These are phyloP conservation scores for Fabrea salina DNA, from an alignment of 169 alveolate species.

Conservation along the genomic window DNA sequence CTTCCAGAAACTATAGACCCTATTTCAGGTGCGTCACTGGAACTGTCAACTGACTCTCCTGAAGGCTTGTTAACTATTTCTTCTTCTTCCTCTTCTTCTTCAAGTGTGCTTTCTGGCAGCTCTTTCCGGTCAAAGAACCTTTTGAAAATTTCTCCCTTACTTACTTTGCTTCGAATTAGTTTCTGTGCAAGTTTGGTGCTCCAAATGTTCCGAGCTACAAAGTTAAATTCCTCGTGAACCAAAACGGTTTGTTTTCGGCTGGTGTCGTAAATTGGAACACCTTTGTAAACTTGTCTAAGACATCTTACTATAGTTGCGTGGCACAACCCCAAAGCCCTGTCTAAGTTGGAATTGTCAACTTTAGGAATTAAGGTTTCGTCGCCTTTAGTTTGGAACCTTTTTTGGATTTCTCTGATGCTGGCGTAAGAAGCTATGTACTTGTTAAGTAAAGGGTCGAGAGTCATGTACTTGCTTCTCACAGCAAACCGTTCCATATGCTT, in stretches of 20 bases:
- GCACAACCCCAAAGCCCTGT: constrained; percentile 60
- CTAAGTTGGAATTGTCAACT: constrained; percentile 67
- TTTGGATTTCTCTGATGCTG: constrained; percentile 63
- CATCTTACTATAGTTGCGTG: constrained; percentile 63
- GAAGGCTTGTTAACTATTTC: neutral
- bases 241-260: constrained; percentile 49
- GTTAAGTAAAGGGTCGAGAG: constrained; percentile 67
- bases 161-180: constrained; percentile 54
- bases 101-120: neutral
- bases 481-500: constrained; percentile 79
- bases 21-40: constrained; percentile 12
- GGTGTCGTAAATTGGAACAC: constrained; percentile 31
- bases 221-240: constrained; percentile 54
- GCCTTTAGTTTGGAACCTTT: constrained; percentile 61
- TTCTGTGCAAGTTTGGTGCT: constrained; percentile 48
- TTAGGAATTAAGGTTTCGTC: constrained; percentile 68
- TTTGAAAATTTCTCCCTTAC: constrained; percentile 55
- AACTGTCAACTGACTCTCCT: neutral
- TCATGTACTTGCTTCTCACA: constrained; percentile 74
- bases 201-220: constrained; percentile 41
- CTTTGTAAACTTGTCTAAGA: constrained; percentile 49
- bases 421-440: constrained; percentile 60
- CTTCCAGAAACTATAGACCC: constrained; percentile 35
- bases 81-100: constrained; percentile 5
- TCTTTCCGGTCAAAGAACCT: constrained; percentile 37